Conservation (phyloP, 2,329 filamentous ascomycete species). For the Tympanopsis confertula region DNA sequence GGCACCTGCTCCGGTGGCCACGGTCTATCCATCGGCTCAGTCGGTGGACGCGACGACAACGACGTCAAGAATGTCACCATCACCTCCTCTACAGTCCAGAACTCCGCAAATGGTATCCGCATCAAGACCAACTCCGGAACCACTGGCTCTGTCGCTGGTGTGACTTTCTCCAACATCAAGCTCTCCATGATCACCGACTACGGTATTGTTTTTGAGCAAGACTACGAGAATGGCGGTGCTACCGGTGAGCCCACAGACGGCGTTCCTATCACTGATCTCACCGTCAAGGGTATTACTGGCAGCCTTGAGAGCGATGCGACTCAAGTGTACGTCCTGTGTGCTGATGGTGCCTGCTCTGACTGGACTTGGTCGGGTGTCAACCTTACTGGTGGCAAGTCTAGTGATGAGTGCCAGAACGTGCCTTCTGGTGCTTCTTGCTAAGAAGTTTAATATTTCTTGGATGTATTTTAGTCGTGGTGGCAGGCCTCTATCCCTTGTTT, state of each 20-base stretch:
- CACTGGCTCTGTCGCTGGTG: conserved; percentile 35
- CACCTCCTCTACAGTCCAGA: conserved; percentile 28
- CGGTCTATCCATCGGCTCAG: conserved; percentile 45
- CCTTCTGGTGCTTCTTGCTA: conserved; percentile 17
- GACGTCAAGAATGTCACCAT: conserved; percentile 39
- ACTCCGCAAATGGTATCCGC: conserved; percentile 44
- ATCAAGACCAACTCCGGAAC: conserved; percentile 42
- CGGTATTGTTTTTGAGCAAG: conserved; percentile 46
- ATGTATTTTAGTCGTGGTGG: too few relatives aligned
- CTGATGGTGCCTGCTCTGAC: conserved; percentile 18
- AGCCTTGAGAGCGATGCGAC: conserved; percentile 14
- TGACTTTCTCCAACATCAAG: conserved; percentile 40
- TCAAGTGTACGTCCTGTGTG: conserved; percentile 24
- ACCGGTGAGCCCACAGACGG: conserved; percentile 27
- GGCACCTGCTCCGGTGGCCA: conserved; percentile 38
- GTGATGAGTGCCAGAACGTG: conserved; percentile 16
- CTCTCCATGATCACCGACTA: conserved; percentile 36
- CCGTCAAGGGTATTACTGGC: conserved; percentile 26
- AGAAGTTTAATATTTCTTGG: too few relatives aligned
- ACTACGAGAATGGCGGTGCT: conserved; percentile 36
- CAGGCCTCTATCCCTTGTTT: too few relatives aligned
- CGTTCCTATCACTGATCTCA: conserved; percentile 31
- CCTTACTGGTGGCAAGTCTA: conserved; percentile 23
- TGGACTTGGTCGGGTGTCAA: conserved; percentile 22
- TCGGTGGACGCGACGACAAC: conserved; percentile 44